Base-by-base conservation (phyloP, 305 asterid genomes). In the Fraxinus dipetala region DNA sequence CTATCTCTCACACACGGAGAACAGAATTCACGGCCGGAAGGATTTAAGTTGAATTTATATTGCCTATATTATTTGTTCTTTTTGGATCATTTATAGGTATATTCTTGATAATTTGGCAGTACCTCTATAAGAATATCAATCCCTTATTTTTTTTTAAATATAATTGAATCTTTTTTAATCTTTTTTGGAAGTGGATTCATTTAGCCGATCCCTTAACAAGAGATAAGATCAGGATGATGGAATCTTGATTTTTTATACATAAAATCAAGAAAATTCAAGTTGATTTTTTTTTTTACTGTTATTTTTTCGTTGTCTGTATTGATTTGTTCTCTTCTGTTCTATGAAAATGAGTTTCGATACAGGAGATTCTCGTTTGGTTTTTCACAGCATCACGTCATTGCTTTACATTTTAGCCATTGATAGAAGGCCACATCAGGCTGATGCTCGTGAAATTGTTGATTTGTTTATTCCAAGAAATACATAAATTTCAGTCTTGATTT, bases 341-440 rank as follows among this genome's bases (percentile, higher is more conserved):
- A 28, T n/a, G 67, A 72, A 72, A 61, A 20, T 30, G 74, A 84
- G 67, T 77, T 76, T 26, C 5, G 2, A 76, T 40, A 82, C 56
- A 75, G 65, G 73, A 59, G 78, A 83, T 82, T 82, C 80, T 79
- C 72, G 78, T 56, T 80, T 76, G 76, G 75, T 79, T 67, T 32
- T 36, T 26, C 36, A 67, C 9, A 31, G 32, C 61, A 7, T 80
- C 79, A 65, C 81, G 76, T 73, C 85, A 45, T 80, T 75, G 16
- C 82, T 80, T 78, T 63, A 43, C 28, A 16, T 16, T 51, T 28
- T 48, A 76, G 13, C 86, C 82, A 80, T 13, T 80, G 7, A 10
- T 45, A 26, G n/a, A 56, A 34, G 22, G 76, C 67, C 84, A 76
- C 79, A 72, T 80, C 82, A 80, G 75, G 35, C 78, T 13, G 75